Percentiles rank a stretch among this genome's conserved stretches.
These are phyloP conservation scores for Candida pseudofarinosa DNA, from an alignment of 805 yeast genomes.

Conservation along the genomic window DNA sequence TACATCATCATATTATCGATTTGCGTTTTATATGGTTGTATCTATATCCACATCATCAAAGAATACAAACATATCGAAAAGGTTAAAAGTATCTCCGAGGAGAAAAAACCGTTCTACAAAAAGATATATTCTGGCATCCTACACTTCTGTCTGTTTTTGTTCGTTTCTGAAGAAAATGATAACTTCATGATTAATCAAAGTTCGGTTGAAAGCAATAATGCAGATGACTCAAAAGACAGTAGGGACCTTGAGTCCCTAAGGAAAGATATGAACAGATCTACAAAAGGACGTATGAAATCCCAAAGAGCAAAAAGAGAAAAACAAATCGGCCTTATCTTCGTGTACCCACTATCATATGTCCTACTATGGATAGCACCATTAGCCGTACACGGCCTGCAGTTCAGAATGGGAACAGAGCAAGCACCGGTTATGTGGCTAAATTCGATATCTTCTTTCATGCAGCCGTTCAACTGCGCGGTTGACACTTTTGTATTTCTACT, in stretches of 20 bases:
- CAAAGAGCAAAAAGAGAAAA: background rate
- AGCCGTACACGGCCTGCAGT: constrained; percentile 2
- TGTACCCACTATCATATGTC: constrained; percentile 4
- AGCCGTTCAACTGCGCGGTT: constrained; percentile 5
- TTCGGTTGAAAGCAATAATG: background rate
- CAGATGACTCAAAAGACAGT: background rate
- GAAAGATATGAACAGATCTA: background rate
- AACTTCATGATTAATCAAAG: background rate
- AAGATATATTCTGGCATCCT: background rate
- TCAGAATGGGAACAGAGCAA: background rate
- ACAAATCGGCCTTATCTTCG: constrained; percentile 3
- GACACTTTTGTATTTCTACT: constrained; percentile 2
- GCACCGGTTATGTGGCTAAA: constrained; percentile 3
- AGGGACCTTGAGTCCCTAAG: background rate
- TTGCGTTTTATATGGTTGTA: constrained; percentile 45
- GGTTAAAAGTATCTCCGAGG: background rate
- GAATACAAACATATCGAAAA: background rate
- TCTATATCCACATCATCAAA: constrained; percentile 1
- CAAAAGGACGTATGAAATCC: background rate
- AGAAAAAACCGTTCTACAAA: background rate
- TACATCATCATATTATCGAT: constrained; percentile 61
- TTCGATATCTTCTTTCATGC: constrained; percentile 3
- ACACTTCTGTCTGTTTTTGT: background rate
- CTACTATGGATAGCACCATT: constrained; percentile 3
- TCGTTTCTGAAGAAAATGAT: background rate